Evolutionary conservation across 345 rosid species (phyloP).

Genomic region (Pistacia atlantica): DNA sequence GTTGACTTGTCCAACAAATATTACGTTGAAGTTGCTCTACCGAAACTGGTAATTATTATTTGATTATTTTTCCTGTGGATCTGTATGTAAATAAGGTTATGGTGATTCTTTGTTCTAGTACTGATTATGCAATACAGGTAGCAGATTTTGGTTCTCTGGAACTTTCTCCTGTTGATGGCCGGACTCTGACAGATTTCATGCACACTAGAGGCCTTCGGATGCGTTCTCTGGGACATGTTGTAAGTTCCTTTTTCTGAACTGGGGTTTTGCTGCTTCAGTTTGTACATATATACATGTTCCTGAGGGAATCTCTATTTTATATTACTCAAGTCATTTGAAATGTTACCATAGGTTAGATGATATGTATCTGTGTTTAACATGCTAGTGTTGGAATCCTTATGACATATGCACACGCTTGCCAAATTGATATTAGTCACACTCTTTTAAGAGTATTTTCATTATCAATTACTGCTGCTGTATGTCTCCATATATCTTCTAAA

Average conservation of each 20-base stretch:
- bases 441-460: not conserved
- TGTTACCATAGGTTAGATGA: slow-evolving; percentile 6
- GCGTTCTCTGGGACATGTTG: slow-evolving; percentile 93
- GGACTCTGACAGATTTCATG: slow-evolving; percentile 98
- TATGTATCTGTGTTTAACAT: not conserved
- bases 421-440: not conserved
- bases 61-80: slow-evolving; percentile 12
- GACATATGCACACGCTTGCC: not conserved
- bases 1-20: slow-evolving; percentile 80
- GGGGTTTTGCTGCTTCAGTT: slow-evolving; percentile 19
- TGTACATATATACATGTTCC: not conserved
- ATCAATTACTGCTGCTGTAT: not conserved
- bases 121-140: slow-evolving; percentile 57
- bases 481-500: not conserved
- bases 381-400: not conserved
- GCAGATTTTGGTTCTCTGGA: slow-evolving; percentile 99
- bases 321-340: not conserved
- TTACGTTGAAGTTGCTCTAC: slow-evolving; percentile 90
- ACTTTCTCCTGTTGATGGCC: slow-evolving; percentile 99
- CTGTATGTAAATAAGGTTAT: slow-evolving; percentile 21
- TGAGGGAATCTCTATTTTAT: not conserved
- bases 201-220: slow-evolving; percentile 98
- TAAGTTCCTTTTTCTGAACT: slow-evolving; percentile 46
- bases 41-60: slow-evolving; percentile 70
- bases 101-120: slow-evolving; percentile 17